Conservation (phyloP, 495 filamentous ascomycete genomes). For the Tuber borchii region DNA sequence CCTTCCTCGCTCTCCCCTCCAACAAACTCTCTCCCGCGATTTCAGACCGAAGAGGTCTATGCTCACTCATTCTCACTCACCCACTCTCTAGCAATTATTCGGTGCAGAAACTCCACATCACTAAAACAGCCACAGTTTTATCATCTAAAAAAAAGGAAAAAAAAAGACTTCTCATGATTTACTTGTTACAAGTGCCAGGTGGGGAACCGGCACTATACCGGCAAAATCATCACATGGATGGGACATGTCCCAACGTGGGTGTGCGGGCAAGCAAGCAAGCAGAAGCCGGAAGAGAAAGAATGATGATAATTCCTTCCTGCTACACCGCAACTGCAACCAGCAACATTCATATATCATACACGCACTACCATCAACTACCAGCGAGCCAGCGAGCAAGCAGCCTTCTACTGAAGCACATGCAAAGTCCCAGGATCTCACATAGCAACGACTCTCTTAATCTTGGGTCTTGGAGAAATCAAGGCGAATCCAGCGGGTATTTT, state of each 20-base stretch:
- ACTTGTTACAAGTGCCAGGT: neutral
- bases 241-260: neutral
- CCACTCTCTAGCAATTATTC: neutral
- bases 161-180: neutral
- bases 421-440: slow-evolving; percentile 1
- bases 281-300: neutral
- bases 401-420: slow-evolving; percentile 1
- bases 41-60: neutral
- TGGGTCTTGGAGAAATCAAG: neutral
- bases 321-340: neutral
- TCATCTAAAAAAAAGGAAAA: neutral
- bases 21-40: neutral
- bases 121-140: neutral
- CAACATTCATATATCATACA: neutral
- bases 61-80: neutral
- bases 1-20: neutral
- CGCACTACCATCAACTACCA: neutral
- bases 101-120: neutral
- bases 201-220: neutral
- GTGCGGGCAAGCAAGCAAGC: neutral
- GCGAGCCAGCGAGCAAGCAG: neutral
- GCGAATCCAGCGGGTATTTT: neutral
- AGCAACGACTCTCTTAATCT: neutral
- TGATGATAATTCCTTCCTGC: neutral
- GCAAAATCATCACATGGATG: neutral